A percentile compares a stretch with the other conserved stretches of the same genome.
Evolutionary conservation across 805 yeast species (phyloP).

Genomic region (Barnettozyma pratensis): DNA sequence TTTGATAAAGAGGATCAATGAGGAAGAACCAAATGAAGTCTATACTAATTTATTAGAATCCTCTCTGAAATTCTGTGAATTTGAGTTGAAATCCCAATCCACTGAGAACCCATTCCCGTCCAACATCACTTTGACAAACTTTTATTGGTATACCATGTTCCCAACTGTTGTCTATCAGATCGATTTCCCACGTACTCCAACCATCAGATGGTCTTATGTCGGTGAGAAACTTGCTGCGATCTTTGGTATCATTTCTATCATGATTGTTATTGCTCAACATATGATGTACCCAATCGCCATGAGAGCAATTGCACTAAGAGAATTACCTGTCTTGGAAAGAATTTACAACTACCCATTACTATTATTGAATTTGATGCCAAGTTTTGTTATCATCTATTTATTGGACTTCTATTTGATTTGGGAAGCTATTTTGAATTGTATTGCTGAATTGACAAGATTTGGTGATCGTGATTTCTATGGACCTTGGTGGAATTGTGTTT

Average conservation of each 20-base stretch:
- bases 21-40: conserved; percentile 13
- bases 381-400: conserved; percentile 70
- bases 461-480: conserved; percentile 93
- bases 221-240: conserved; percentile 68
- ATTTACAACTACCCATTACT: conserved; percentile 48
- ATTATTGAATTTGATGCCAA: conserved; percentile 70
- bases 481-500: conserved; percentile 95
- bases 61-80: conserved; percentile 62
- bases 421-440: conserved; percentile 87
- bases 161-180: conserved; percentile 86
- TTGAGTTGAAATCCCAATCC: conserved; percentile 63
- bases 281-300: conserved; percentile 69
- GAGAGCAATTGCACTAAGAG: conserved; percentile 49
- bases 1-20: conserved; percentile 37
- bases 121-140: conserved; percentile 62
- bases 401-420: conserved; percentile 85
- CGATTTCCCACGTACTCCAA: conserved; percentile 71
- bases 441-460: conserved; percentile 82
- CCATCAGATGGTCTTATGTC: conserved; percentile 66
- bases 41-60: conserved; percentile 31
- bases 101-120: conserved; percentile 51
- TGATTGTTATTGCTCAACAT: conserved; percentile 77
- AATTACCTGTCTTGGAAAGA: conserved; percentile 42
- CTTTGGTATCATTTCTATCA: conserved; percentile 78
- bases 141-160: conserved; percentile 74